Conservation (phyloP, 2,329 filamentous ascomycete genomes). For the Mariannaea elegans region DNA sequence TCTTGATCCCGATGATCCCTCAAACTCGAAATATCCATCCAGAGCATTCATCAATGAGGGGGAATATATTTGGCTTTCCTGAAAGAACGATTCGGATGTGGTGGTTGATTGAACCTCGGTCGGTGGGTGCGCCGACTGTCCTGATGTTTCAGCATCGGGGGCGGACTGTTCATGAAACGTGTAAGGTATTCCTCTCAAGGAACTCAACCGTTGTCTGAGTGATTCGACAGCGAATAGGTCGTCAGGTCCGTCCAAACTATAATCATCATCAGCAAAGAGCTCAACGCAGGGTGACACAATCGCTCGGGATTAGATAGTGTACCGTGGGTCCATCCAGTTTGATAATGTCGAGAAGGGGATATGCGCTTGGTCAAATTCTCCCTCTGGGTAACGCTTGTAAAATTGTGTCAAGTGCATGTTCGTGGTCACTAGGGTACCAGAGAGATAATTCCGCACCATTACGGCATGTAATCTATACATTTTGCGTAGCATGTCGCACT, state of each 20-base stretch:
- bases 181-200: slow-evolving; percentile 15
- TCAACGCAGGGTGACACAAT: no score
- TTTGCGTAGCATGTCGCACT: slow-evolving; percentile 23
- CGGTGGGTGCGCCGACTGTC: background rate
- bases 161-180: background rate
- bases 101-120: background rate
- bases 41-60: background rate
- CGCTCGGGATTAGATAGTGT: no score
- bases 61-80: background rate
- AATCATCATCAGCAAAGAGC: background rate
- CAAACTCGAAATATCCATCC: slow-evolving; percentile 21
- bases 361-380: slow-evolving; percentile 20
- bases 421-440: slow-evolving; percentile 19
- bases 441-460: slow-evolving; percentile 21
- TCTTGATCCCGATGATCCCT: background rate
- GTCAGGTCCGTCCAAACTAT: slow-evolving; percentile 20
- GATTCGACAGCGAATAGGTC: slow-evolving; percentile 17
- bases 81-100: background rate
- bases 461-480: slow-evolving; percentile 20
- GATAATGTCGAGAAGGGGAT: slow-evolving; percentile 15
- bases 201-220: background rate
- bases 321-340: slow-evolving; percentile 20
- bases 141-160: background rate
- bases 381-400: slow-evolving; percentile 24
- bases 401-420: slow-evolving; percentile 25